Base-by-base conservation (phyloP, 2,329 filamentous ascomycete species). In the Beauveria bassiana region DNA sequence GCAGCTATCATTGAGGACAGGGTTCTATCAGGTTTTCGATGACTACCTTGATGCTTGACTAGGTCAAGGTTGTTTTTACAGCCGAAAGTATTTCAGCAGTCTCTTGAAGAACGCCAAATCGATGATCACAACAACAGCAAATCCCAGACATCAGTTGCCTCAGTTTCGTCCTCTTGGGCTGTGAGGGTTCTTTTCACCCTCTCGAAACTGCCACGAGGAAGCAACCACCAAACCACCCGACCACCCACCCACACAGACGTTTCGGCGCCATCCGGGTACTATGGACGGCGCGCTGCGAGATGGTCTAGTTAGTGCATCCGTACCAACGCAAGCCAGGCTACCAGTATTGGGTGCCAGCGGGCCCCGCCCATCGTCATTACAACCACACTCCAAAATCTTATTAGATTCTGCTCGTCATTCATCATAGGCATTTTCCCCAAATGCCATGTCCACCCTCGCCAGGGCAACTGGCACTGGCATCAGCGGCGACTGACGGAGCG, bases 291-390 rank as follows among this genome's bases (percentile, higher is more conserved):
- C 52, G 38, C 47, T 59, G 24, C 24, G 26, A 45, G 24, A 52
- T 24, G 24, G 46, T 52, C 47, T 52, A 52, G 57, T 45, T 52
- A 52, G 57, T 45, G 47, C 16, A 34, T 34, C 12, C 31, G 31
- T 45, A 28, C 22, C 34, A 6, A 5, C 28, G 54, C 24, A 46
- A 38, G 34, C 22, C n/a, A 16, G 22, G 22, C 42, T 56, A 34
- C 53, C 34, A 38, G 34, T 38, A 38, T 38, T 52, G 14, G 14
- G 57, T 60, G 58, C 58, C 42, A 60, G 26, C 7, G 3, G 24
- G 57, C 34, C 58, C 49, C 58, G 58, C 50, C 28, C 26, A 54
- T 60, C 50, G 20, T 53, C 47, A 60, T 60, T 60, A 53, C 49
- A 20, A 46, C 49, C 55, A 49, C 38, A 43, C 57, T 52, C 57